Conservation (phyloP, 2,329 filamentous ascomycete species). For the Elsinoe batatas region DNA sequence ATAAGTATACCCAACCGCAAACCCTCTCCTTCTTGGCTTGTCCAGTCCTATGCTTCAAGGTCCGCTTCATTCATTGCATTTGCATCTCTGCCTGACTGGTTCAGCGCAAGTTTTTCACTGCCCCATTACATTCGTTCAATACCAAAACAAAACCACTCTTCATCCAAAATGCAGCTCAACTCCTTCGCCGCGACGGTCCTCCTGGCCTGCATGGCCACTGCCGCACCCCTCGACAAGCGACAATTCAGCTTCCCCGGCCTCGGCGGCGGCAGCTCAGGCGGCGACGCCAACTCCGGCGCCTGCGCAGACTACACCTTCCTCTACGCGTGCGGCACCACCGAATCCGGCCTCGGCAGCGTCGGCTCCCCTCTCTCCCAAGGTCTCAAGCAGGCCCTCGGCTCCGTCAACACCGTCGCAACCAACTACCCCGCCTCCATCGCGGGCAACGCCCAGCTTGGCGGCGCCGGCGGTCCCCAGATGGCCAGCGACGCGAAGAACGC, state of each 20-base stretch:
- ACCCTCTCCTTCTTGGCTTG: neutral
- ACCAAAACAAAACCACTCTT: neutral
- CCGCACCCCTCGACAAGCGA: constrained; percentile 13
- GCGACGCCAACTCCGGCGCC: constrained; percentile 21
- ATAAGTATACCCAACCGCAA: neutral
- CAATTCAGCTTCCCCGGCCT: constrained; percentile 10
- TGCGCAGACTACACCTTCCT: constrained; percentile 44
- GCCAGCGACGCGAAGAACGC: constrained; percentile 18
- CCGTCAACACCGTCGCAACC: constrained; percentile 39
- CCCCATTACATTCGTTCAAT: neutral
- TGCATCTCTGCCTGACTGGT: constrained; percentile 3
- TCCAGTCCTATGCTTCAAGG: constrained; percentile 4
- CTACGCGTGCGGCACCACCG: constrained; percentile 48
- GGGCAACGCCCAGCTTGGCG: constrained; percentile 16
- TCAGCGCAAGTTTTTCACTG: neutral
- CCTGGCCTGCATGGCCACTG: constrained; percentile 17
- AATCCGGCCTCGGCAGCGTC: constrained; percentile 38
- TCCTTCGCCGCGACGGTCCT: constrained; percentile 17
- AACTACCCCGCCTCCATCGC: constrained; percentile 37
- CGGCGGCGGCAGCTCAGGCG: constrained; percentile 16
- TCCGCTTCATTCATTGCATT: constrained; percentile 9
- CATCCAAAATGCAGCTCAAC: constrained; percentile 18
- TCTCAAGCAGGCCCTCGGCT: constrained; percentile 34
- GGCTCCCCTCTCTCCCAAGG: constrained; percentile 44
- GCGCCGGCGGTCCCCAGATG: constrained; percentile 19